Evolutionary conservation across 257 asterid genomes (phyloP), one percentile per base, ranked within the genome.

Genomic region (Nicotiana paniculata): DNA sequence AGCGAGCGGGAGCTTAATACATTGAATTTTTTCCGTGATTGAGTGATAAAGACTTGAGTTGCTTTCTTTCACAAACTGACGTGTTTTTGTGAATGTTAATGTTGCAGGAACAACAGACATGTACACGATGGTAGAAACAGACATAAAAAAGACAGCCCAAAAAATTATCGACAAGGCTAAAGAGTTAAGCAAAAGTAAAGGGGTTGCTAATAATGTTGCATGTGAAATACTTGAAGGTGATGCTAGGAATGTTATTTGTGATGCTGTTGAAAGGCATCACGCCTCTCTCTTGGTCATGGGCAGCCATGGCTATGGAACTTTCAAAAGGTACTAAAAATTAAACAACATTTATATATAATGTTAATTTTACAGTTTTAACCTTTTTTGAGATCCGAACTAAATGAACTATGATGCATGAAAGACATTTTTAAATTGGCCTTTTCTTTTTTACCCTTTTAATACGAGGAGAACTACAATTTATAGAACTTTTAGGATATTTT

Each of bases 231-330:
- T 75, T 75, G 80, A 75, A 51, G 97, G 97, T 58, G 91, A 91
- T 70, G 93, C 97, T 3, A 91, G 88, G 87, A 91, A 91, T 82
- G 93, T 88, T 61, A 88, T 93, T 55, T 91, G 96, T 80, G 65
- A 53, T 6, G 97, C 94, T 3, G 91, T 67, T 15, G 92, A 90
- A 17, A 88, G 87, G 62, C 89, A 91, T 37, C 81, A 81, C 70
- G 97, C 96, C 6, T 93, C 92, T 79, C 83, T 91, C 17, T 76
- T 93, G 33, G 97, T 92, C 82, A 84, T 93, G 92, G 96, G 96
- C 48, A 86, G 91, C 82, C 96, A 93, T 81, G 91, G 90, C 62
- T 93, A 91, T 82, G 96, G 97, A 76, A 86, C 90, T 88, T 86
- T 93, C 86, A 93, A 93, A 79, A 91, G 94, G 97, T 93, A 81